Conservation (phyloP, 1,284 basidiomycete genomes). For the Hymenochaete sp. region DNA sequence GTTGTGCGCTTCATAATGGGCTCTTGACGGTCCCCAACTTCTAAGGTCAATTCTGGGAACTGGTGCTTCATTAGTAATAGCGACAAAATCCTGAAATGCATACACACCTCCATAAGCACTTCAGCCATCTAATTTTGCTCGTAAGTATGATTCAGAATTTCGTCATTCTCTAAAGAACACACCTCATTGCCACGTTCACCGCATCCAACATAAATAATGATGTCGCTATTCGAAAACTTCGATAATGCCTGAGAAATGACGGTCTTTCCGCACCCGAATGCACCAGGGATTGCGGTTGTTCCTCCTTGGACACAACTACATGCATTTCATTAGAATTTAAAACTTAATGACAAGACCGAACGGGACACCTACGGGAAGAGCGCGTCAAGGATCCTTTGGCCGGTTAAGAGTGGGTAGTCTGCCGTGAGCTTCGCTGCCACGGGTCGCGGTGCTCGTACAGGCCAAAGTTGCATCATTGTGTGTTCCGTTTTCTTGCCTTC, state of each 20-base stretch:
- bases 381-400: conserved; percentile 95
- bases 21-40: conserved; percentile 86
- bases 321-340: conserved; percentile 8
- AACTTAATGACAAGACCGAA: conserved; percentile 16
- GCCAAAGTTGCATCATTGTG: conserved; percentile 98
- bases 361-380: conserved; percentile 93
- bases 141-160: not conserved
- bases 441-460: conserved; percentile 95
- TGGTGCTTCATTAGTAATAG: conserved; percentile 27
- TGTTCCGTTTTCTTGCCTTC: conserved; percentile 92
- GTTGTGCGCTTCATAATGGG: conserved; percentile 99
- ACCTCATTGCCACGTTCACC: conserved; percentile 89
- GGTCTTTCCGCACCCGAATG: conserved; percentile 97
- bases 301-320: conserved; percentile 92
- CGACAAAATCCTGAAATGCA: conserved; percentile 1
- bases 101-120: conserved; percentile 81
- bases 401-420: conserved; percentile 88
- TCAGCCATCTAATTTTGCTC: conserved; percentile 78
- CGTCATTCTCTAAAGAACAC: conserved; percentile 20
- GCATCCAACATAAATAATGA: conserved; percentile 98
- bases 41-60: conserved; percentile 95
- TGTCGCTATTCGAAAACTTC: conserved; percentile 99
- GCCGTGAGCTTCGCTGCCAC: conserved; percentile 92
- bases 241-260: conserved; percentile 97
- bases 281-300: conserved; percentile 97